Percentiles rank a stretch among this genome's conserved stretches.
Conservation (phyloP, 2,329 filamentous ascomycete species). For the Chaetothyriales sp. region DNA sequence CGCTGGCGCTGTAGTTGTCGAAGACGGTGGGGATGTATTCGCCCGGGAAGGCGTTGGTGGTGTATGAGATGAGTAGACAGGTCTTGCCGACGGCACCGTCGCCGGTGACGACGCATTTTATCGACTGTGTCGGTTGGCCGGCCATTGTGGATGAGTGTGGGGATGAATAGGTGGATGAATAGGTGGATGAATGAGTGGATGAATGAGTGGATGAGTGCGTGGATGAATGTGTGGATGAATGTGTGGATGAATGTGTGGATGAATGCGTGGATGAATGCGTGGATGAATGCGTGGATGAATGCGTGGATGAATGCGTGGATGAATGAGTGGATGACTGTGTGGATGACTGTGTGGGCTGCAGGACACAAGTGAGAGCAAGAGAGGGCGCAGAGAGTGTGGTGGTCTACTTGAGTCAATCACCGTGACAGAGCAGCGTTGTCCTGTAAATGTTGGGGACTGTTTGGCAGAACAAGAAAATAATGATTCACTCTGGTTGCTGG, state of each 20-base stretch:
- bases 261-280: no score
- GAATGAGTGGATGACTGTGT: no score
- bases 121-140: constrained; percentile 13
- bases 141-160: neutral
- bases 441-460: no score
- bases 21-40: constrained; percentile 99
- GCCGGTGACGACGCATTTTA: constrained; percentile 91
- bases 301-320: no score
- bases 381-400: no score
- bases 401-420: no score
- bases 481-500: neutral
- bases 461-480: no score
- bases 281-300: no score
- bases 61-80: constrained; percentile 98
- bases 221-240: neutral
- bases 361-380: no score
- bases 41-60: constrained; percentile 98
- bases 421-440: no score
- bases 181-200: neutral
- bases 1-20: constrained; percentile 97
- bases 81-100: constrained; percentile 99
- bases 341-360: no score
- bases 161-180: neutral
- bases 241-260: no score
- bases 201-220: neutral